These are phyloP conservation scores for Pleurotus platypus DNA, from an alignment of 768 basidiomycete genomes.

Conservation along the genomic window DNA sequence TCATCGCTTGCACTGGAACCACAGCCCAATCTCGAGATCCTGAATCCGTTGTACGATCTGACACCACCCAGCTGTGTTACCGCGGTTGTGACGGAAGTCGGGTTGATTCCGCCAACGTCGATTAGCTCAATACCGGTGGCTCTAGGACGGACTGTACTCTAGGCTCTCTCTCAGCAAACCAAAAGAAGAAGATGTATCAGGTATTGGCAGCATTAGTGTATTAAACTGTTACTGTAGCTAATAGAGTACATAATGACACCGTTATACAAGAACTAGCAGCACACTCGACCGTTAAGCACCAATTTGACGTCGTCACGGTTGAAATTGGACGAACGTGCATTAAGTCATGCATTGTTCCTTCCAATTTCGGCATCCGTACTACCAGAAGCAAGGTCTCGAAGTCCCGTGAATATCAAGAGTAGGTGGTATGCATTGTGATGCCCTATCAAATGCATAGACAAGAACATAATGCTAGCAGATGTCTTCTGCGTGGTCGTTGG, in stretches of 20 bases:
- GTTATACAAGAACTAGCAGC: too few relatives aligned
- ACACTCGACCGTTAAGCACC: too few relatives aligned
- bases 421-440: too few relatives aligned
- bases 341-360: too few relatives aligned
- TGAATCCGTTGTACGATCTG: slow-evolving; percentile 91
- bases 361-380: too few relatives aligned
- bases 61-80: slow-evolving; percentile 92
- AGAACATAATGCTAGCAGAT: too few relatives aligned
- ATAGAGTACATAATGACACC: background rate
- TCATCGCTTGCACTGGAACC: slow-evolving; percentile 16
- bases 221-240: background rate
- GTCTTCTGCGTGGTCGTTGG: too few relatives aligned
- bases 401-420: too few relatives aligned
- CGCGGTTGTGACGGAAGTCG: slow-evolving; percentile 95
- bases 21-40: slow-evolving; percentile 60
- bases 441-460: too few relatives aligned
- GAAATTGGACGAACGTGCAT: too few relatives aligned
- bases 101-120: slow-evolving; percentile 89
- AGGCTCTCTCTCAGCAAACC: slow-evolving; percentile 2
- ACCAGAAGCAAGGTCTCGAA: too few relatives aligned
- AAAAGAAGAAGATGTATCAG: background rate
- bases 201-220: background rate
- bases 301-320: too few relatives aligned
- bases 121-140: slow-evolving; percentile 82
- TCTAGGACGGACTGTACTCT: slow-evolving; percentile 47